phyloP scores from a whole-genome alignment of 495 filamentous ascomycete species.

The Aspergillus incahuasiensis region DNA sequence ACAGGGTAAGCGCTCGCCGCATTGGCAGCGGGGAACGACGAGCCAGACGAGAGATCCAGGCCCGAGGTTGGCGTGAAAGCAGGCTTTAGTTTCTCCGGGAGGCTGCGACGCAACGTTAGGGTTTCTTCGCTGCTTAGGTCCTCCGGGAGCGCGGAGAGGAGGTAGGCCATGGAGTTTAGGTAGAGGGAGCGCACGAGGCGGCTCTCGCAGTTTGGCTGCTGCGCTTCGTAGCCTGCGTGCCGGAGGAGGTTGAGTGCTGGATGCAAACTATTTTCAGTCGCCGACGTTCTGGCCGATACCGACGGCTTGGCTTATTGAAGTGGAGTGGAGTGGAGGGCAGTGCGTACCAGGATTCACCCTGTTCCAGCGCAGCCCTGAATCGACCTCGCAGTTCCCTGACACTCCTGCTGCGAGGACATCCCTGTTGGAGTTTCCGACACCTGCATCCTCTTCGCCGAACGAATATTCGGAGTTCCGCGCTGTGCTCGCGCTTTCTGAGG shows the following conservation, averaged over 20 bases:
- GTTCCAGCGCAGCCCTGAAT: conserved; percentile 41
- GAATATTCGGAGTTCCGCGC: conserved; percentile 1
- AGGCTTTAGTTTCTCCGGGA: conserved; percentile 27
- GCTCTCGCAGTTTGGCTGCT: conserved; percentile 31
- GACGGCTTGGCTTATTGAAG: no score
- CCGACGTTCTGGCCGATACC: no score
- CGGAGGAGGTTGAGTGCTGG: conserved; percentile 38
- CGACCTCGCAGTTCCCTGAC: conserved; percentile 27
- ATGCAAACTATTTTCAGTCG: no score
- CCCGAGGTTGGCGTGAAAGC: background rate
- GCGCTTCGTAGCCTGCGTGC: conserved; percentile 37
- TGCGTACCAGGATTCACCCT: conserved; percentile 36
- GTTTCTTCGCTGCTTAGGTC: conserved; percentile 47
- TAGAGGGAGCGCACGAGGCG: conserved; percentile 61
- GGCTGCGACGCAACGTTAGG: conserved; percentile 22
- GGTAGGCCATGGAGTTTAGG: conserved; percentile 59
- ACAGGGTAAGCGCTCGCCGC: background rate
- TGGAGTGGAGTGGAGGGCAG: background rate
- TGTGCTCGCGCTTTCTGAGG: conserved; percentile 6
- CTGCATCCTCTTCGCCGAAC: conserved; percentile 6
- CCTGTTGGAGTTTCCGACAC: background rate
- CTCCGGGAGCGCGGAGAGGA: conserved; percentile 59
- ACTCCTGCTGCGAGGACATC: background rate
- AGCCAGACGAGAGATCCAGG: background rate
- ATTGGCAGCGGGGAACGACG: background rate